These are phyloP conservation scores for Cladobotryum mycophilum DNA, from an alignment of 2,329 filamentous ascomycete genomes.

Conservation along the genomic window DNA sequence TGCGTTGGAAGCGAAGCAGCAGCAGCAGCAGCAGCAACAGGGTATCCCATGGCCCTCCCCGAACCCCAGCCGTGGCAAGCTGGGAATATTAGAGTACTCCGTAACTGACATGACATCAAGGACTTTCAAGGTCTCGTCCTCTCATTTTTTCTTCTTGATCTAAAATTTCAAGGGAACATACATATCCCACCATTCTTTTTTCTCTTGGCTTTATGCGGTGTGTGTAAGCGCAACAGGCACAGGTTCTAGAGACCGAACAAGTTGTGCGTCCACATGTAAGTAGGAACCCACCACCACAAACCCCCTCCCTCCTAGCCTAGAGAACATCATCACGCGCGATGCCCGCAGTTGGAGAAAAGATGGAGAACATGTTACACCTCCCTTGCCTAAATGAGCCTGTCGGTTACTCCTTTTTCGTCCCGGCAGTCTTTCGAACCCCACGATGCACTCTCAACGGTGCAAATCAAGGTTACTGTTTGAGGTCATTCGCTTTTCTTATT, in stretches of 20 bases:
- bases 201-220: background rate
- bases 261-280: background rate
- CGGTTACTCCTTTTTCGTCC: background rate
- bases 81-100: too few relatives aligned
- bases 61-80: too few relatives aligned
- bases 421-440: background rate
- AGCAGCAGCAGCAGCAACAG: too few relatives aligned
- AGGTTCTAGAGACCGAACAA: background rate
- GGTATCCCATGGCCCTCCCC: too few relatives aligned
- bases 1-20: too few relatives aligned
- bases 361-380: slow-evolving; percentile 4
- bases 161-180: too few relatives aligned
- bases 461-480: too few relatives aligned
- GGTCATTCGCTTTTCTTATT: background rate
- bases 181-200: background rate
- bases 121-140: too few relatives aligned
- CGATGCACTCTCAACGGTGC: too few relatives aligned
- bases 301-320: background rate
- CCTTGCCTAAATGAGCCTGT: slow-evolving; percentile 1
- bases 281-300: background rate
- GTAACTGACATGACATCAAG: too few relatives aligned
- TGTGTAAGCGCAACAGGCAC: background rate
- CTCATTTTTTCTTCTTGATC: background rate
- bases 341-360: background rate
- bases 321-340: slow-evolving; percentile 6